Conservation (phyloP, 352 stramenopile species). For the Halophytophthora polymorphica region DNA sequence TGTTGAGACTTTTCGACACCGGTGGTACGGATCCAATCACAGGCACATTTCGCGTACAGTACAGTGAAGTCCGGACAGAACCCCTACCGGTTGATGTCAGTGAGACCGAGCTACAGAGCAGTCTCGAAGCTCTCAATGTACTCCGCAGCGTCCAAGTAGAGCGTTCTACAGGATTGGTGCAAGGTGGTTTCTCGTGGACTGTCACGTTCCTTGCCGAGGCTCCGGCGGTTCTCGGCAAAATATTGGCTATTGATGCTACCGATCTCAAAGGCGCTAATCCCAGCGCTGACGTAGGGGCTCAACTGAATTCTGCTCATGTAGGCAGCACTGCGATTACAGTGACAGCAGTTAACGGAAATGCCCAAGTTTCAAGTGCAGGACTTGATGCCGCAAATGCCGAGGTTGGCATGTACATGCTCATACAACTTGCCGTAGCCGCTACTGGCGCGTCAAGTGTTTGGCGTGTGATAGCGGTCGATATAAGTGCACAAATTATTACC, state of each 20-base stretch:
- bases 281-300: constrained; percentile 31
- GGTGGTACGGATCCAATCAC: constrained; percentile 30
- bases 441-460: constrained; percentile 35
- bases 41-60: constrained; percentile 80
- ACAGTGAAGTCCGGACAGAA: constrained; percentile 43
- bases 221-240: constrained; percentile 36
- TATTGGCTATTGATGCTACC: constrained; percentile 33
- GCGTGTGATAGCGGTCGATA: constrained; percentile 35
- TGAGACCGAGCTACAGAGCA: constrained; percentile 62
- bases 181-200: constrained; percentile 69
- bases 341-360: constrained; percentile 20
- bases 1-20: constrained; percentile 60
- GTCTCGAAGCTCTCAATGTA: constrained; percentile 47
- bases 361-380: constrained; percentile 37
- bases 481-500: constrained; percentile 44
- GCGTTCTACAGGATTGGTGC: constrained; percentile 33
- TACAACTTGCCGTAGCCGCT: constrained; percentile 39
- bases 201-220: constrained; percentile 71
- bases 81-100: constrained; percentile 50
- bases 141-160: constrained; percentile 80
- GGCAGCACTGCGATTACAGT: constrained; percentile 36
- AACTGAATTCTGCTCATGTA: constrained; percentile 44
- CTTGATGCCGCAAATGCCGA: constrained; percentile 29
- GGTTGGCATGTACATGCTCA: constrained; percentile 61
- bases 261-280: constrained; percentile 36